Evolutionary conservation across 2,329 filamentous ascomycete genomes (phyloP).

Genomic region (Penicillium sp.): DNA sequence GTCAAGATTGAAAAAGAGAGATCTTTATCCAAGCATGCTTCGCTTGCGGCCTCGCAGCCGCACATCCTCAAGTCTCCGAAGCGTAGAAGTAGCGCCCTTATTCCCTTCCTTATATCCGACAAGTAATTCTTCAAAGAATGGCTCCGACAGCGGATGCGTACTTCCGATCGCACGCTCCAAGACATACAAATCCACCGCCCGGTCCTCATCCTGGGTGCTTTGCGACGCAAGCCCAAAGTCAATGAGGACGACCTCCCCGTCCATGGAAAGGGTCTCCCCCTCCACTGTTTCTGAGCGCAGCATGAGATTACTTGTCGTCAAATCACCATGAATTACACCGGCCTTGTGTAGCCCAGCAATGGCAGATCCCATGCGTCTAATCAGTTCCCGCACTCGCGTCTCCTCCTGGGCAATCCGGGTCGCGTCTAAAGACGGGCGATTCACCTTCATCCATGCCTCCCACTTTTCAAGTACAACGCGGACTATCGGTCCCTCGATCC

Average conservation of each 20-base stretch:
- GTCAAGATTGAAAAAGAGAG: slow-evolving; percentile 4
- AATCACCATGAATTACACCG: slow-evolving; percentile 90
- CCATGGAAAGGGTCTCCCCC: slow-evolving; percentile 32
- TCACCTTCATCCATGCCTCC: slow-evolving; percentile 53
- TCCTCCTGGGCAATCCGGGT: slow-evolving; percentile 44
- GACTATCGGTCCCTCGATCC: slow-evolving; percentile 73
- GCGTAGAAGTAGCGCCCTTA: slow-evolving; percentile 70
- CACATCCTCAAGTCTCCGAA: slow-evolving; percentile 87
- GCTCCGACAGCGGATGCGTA: slow-evolving; percentile 84
- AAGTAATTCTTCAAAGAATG: slow-evolving; percentile 71
- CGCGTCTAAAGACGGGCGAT: slow-evolving; percentile 31
- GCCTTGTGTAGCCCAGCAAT: slow-evolving; percentile 75
- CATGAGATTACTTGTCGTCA: slow-evolving; percentile 98
- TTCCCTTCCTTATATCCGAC: slow-evolving; percentile 71
- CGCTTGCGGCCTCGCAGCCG: slow-evolving; percentile 91
- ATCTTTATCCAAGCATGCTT: slow-evolving; percentile 81
- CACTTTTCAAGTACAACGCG: slow-evolving; percentile 68
- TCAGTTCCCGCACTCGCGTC: slow-evolving; percentile 58
- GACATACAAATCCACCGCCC: slow-evolving; percentile 94
- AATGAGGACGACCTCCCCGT: slow-evolving; percentile 82
- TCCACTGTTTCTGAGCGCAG: slow-evolving; percentile 48
- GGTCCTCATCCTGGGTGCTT: slow-evolving; percentile 81
- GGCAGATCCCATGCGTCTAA: slow-evolving; percentile 68
- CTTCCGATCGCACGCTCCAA: slow-evolving; percentile 91
- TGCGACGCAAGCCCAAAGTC: slow-evolving; percentile 90